Percentiles rank a stretch among this genome's conserved stretches.
phyloP scores from a whole-genome alignment of 148 eudicot species.

The Fagopyrum homotropicum region DNA sequence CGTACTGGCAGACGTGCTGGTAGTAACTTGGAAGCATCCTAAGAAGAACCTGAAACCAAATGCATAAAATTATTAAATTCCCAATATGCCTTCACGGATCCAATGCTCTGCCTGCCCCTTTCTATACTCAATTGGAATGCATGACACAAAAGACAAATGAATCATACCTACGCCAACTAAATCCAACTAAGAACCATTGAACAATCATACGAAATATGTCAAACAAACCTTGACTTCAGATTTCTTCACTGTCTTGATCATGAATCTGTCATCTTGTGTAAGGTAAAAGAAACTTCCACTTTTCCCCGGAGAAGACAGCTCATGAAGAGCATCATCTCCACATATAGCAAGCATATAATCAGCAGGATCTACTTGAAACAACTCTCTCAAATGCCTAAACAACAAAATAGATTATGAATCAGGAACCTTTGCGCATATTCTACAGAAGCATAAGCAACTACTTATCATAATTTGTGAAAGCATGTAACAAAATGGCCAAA shows the following conservation, averaged over 20 bases:
- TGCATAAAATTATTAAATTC: conserved; percentile 9
- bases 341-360: conserved; percentile 94
- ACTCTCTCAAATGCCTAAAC: conserved; percentile 69
- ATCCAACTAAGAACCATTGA: neutral
- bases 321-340: conserved; percentile 86
- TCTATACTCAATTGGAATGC: conserved; percentile 3
- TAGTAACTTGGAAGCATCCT: conserved; percentile 97
- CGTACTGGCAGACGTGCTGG: conserved; percentile 69
- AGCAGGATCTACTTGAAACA: conserved; percentile 94
- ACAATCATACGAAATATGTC: neutral
- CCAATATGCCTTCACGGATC: conserved; percentile 2
- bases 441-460: no score
- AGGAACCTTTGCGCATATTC: no score
- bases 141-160: conserved; percentile 13
- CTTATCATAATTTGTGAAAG: no score
- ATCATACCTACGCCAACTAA: neutral
- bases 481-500: neutral
- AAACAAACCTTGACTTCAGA: conserved; percentile 96
- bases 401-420: conserved; percentile 2
- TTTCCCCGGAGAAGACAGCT: conserved; percentile 93
- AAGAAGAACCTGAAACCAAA: conserved; percentile 62
- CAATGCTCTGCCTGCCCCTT: neutral
- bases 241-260: conserved; percentile 96
- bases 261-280: conserved; percentile 89
- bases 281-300: conserved; percentile 95